Evolutionary conservation across 305 asterid species (phyloP).

Genomic region (Plantago rigida): DNA sequence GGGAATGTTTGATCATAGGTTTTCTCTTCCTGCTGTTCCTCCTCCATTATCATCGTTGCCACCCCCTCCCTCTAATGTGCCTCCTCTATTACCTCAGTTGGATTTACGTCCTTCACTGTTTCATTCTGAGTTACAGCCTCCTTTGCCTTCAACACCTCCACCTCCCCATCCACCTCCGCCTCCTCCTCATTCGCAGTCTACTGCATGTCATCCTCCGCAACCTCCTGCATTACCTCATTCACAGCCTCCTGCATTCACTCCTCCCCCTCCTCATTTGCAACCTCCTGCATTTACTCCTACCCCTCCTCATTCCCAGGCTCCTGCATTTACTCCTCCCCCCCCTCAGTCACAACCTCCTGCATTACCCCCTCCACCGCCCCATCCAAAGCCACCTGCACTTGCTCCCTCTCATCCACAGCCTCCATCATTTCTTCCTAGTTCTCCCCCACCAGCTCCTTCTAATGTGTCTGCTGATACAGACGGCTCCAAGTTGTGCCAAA

Average conservation of each 20-base stretch:
- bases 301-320: constrained; percentile 40
- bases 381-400: constrained; percentile 38
- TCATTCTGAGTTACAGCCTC: constrained; percentile 37
- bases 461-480: constrained; percentile 39
- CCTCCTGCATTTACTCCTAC: constrained; percentile 33
- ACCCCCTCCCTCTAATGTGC: constrained; percentile 43
- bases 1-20: constrained; percentile 58
- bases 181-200: constrained; percentile 35
- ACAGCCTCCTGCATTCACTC: constrained; percentile 39
- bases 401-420: constrained; percentile 48
- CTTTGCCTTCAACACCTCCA: constrained; percentile 43
- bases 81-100: constrained; percentile 41
- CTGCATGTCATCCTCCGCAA: constrained; percentile 7
- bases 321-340: constrained; percentile 30
- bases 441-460: constrained; percentile 62
- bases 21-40: constrained; percentile 47
- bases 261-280: constrained; percentile 39
- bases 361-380: constrained; percentile 33
- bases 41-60: constrained; percentile 57
- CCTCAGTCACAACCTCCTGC: constrained; percentile 34
- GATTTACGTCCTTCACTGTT: constrained; percentile 38
- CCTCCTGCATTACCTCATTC: constrained; percentile 30
- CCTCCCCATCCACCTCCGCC: constrained; percentile 34
- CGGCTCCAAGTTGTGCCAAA: constrained; percentile 28
- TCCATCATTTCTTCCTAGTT: constrained; percentile 51